Evolutionary conservation across 2,329 filamentous ascomycete genomes (phyloP), one percentile per base, ranked within the genome.

Genomic region (Podosphaera fusca): DNA sequence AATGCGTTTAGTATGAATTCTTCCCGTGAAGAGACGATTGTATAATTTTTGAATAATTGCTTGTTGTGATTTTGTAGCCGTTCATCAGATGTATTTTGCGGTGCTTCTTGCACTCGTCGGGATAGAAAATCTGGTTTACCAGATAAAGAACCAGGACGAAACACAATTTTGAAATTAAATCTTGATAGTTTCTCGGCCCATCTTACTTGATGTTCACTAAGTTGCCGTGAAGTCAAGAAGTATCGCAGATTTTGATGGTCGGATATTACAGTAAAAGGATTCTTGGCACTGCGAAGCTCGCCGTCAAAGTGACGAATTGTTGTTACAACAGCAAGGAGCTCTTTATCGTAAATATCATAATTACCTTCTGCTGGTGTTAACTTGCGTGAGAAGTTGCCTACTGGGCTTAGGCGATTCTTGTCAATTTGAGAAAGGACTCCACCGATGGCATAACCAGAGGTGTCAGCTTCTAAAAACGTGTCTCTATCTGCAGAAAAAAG

Each of bases 101-200:
- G 36, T 21, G 21, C 9, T 55, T 55, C 52, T 42, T 45, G 52
- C 14, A 10, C 52, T 40, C 35, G 33, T 21, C 51, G 35, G 2
- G 14, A 54, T 3, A 54, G 51, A 54, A 40, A 54, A 40, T 40
- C 35, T 29, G 34, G 51, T 54, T 54, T 54, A 30, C 14, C n/a
- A 29, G 34, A 54, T 21, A 38, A 34, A 10, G 51, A 54, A 21
- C 51, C 34, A 21, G 35, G 34, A 2, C 34, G 35, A 21, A 42
- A 40, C 38, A 54, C 31, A 36, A 36, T 54, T 54, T 54, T 54
- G 51, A 40, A 54, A 21, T 54, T 54, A 38, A 54, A 54, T 29
- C 51, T 54, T 40, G 51, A 2, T 29, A 54, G 5, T 2, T 9
- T 54, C 34, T 54, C 51, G 8, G 51, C 34, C 35, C 51, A 54